Base-by-base conservation (phyloP, 768 basidiomycete species). In the Gymnopilus dilepis region DNA sequence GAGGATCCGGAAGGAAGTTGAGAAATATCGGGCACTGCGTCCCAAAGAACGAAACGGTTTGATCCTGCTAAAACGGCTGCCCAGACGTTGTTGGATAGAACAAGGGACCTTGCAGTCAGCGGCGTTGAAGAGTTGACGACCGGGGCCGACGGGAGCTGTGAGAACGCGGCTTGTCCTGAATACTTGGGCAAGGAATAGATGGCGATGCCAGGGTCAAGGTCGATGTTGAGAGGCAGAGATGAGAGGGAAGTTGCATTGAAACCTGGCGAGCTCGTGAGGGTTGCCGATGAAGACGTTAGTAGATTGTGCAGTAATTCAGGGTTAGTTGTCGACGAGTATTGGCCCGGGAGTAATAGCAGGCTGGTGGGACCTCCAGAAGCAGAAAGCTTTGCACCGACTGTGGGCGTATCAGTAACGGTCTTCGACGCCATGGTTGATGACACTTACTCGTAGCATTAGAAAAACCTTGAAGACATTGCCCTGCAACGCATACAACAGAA, bases 381-480 rank as follows among this genome's bases (percentile, higher is more conserved):
- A 19, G 84, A 86, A 59, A 94, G 72, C 53, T 80, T 86, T 64
- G 84, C 85, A 64, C 92, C 92, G 63, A 94, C 92, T 94, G 60
- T 31, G 24, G 28, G 21, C 56, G 30, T 3, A 21, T 53, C 56
- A 55, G 57, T 30, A 61, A 38, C 28, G 26, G 11, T 47, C 54
- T 50, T 56, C 41, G 19, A 19, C 47, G 56, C 9, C 55, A 9
- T 42, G 31, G 4, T 21, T 33, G 3, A 45, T 41, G 11, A 28
- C 17, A 75, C 78, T 33, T 60, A 87, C 90, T 77, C 68, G 90
- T 89, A 22, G 82, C 84, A 70, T 94, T 93, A 31, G 90, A 86
- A 75, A 77, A 84, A 60, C 92, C 92, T 74, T 92, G 83, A 59
- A 94, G 76, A 80, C 92, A 94, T 89, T 94, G 91, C 67, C 92